Evolutionary conservation across 495 filamentous ascomycete species (phyloP), one percentile per base, ranked within the genome.

Genomic region (Neurospora sp.): DNA sequence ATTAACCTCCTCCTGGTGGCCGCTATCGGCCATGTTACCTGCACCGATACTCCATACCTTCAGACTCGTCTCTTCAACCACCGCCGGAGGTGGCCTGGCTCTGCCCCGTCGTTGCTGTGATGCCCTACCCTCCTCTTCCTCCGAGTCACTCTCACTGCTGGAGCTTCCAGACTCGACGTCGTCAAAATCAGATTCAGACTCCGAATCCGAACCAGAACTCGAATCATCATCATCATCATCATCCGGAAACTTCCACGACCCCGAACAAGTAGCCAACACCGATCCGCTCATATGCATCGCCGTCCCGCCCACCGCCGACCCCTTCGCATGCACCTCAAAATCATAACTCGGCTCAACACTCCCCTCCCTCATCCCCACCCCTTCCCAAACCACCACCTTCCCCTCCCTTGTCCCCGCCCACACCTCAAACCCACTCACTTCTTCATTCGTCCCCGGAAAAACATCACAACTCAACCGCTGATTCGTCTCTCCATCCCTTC

Each of bases 341-440:
- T 86, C 83, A 87, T 87, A 90, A 47, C 81, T 79, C 31, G 87
- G 86, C 72, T 85, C 81, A 31, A 88, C 77, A 16, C 79, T 82
- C 3, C 89, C 90, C 71, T 87, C 87, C n/a, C 42, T 74, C 59
- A 75, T 86, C 68, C 85, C 88, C 7, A 88, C 85, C 40, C 90
- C 86, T 72, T 87, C 87, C 93, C 93, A 99, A 27, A 92, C 86
- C 71, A 89, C 88, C 72, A 97, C 91, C 16, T 82, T 79, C 0
- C 96, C 96, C 83, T 93, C 90, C n/a, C 82, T 88, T 3, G 92
- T 92, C 18, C 94, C 94, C 41, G 91, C 93, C 94, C 93, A 96
- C 22, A 97, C 83, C 78, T 94, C 91, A 80, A 90, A 89, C 3
- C 89, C 90, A 1, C 81, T 83, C 1, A 83, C 77, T 8, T 80